A percentile compares a stretch with the other conserved stretches of the same genome.
These are phyloP conservation scores for Sanguinoderma infundibulare DNA, from an alignment of 1,284 basidiomycete species.

Conservation along the genomic window DNA sequence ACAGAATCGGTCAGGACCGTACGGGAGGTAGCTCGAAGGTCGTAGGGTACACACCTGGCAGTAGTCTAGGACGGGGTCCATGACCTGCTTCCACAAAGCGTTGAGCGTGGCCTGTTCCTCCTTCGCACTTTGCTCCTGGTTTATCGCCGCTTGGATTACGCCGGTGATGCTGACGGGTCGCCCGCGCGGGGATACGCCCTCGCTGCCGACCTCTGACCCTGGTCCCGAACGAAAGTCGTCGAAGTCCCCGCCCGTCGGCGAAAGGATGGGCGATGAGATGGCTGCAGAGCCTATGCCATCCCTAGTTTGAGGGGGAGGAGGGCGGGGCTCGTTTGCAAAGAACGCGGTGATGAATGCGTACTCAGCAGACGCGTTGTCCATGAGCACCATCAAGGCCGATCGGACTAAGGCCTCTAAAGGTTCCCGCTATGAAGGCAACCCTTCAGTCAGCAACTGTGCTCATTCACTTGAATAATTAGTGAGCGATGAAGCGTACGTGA, in stretches of 20 bases:
- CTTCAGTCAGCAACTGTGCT: background rate
- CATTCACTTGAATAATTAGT: background rate
- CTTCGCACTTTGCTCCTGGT: conserved; percentile 40
- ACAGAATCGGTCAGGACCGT: background rate
- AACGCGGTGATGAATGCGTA: conserved; percentile 87
- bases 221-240: conserved; percentile 35
- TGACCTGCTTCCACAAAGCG: conserved; percentile 87
- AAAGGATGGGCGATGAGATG: conserved; percentile 43
- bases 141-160: conserved; percentile 25
- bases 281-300: conserved; percentile 39
- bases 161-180: conserved; percentile 35
- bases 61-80: conserved; percentile 89
- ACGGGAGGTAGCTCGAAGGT: background rate
- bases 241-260: conserved; percentile 32
- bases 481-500: conserved; percentile 56
- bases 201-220: conserved; percentile 31
- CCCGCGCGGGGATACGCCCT: conserved; percentile 28
- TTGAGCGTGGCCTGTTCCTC: conserved; percentile 62
- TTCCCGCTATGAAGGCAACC: conserved; percentile 63
- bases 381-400: conserved; percentile 85
- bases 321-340: conserved; percentile 57
- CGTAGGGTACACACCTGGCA: conserved; percentile 56
- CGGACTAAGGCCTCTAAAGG: conserved; percentile 83
- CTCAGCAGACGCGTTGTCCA: conserved; percentile 93
- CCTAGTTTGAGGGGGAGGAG: conserved; percentile 32